Conservation (phyloP, 352 stramenopile species). For the Globisporangium echinulatum region DNA sequence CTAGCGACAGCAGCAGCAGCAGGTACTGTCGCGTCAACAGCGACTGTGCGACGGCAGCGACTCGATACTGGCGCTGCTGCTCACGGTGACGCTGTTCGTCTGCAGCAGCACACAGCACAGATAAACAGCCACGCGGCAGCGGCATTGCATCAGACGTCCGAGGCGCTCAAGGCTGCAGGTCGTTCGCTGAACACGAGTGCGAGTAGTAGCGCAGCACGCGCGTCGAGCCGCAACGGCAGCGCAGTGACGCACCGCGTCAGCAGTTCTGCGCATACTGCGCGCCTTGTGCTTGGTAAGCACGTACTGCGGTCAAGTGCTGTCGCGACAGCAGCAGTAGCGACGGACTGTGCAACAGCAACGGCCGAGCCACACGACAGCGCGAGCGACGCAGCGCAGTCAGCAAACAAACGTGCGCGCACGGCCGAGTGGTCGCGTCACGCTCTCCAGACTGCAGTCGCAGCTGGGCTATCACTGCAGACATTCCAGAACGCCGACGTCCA, state of each 20-base stretch:
- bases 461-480: conserved; percentile 27
- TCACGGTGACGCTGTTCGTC: too few relatives aligned
- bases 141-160: too few relatives aligned
- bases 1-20: not conserved
- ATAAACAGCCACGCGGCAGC: too few relatives aligned
- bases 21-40: not conserved
- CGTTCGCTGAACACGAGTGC: too few relatives aligned
- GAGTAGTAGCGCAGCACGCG: too few relatives aligned
- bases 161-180: too few relatives aligned
- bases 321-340: too few relatives aligned
- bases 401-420: too few relatives aligned
- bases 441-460: conserved; percentile 28
- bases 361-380: not conserved
- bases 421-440: conserved; percentile 12
- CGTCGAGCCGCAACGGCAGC: not conserved
- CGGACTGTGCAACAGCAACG: not conserved
- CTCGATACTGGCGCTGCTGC: too few relatives aligned
- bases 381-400: too few relatives aligned
- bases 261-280: not conserved
- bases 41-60: not conserved
- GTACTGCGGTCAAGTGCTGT: too few relatives aligned
- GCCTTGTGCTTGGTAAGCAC: not conserved
- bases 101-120: not conserved
- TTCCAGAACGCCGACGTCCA: conserved; percentile 42
- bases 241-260: not conserved